A percentile compares a stretch with the other conserved stretches of the same genome.
Conservation (phyloP, 164 flowering plant genomes). For the Vitis labrusca region DNA sequence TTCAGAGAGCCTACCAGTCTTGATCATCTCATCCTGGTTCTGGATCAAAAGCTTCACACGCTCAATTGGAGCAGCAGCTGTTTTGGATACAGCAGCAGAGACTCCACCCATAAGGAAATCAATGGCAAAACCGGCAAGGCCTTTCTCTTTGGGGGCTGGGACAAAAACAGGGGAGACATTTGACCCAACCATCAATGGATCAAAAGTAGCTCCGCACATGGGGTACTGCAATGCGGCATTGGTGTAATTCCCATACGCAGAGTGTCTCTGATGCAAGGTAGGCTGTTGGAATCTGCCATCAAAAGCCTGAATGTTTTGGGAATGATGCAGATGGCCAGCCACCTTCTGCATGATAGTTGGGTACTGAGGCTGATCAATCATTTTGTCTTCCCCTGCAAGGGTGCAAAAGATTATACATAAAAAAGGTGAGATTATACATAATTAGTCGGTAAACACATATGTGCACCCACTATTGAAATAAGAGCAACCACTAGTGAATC, state of each 20-base stretch:
- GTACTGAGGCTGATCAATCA: slow-evolving; percentile 35
- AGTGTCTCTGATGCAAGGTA: slow-evolving; percentile 21
- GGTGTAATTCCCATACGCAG: slow-evolving; percentile 33
- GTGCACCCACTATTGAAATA: too few relatives aligned
- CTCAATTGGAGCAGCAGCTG: slow-evolving; percentile 54
- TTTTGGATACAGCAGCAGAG: slow-evolving; percentile 57
- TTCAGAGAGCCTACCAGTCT: slow-evolving; percentile 44
- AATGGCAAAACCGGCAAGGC: slow-evolving; percentile 32
- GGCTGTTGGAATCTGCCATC: slow-evolving; percentile 18
- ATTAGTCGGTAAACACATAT: too few relatives aligned
- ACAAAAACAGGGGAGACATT: slow-evolving; percentile 29
- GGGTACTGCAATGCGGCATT: slow-evolving; percentile 31
- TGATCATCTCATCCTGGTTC: slow-evolving; percentile 54
- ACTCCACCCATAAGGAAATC: slow-evolving; percentile 59
- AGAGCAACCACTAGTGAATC: too few relatives aligned
- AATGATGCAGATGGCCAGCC: slow-evolving; percentile 28
- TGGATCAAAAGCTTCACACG: slow-evolving; percentile 53
- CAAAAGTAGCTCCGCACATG: slow-evolving; percentile 12
- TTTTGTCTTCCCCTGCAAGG: slow-evolving; percentile 22
- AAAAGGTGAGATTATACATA: too few relatives aligned
- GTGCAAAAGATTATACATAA: too few relatives aligned
- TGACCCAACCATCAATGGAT: slow-evolving; percentile 20
- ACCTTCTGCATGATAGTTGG: slow-evolving; percentile 34
- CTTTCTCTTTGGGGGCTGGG: slow-evolving; percentile 41
- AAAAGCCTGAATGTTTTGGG: slow-evolving; percentile 15